These are phyloP conservation scores for Orobanche coerulescens DNA, from an alignment of 257 asterid genomes.

Conservation along the genomic window DNA sequence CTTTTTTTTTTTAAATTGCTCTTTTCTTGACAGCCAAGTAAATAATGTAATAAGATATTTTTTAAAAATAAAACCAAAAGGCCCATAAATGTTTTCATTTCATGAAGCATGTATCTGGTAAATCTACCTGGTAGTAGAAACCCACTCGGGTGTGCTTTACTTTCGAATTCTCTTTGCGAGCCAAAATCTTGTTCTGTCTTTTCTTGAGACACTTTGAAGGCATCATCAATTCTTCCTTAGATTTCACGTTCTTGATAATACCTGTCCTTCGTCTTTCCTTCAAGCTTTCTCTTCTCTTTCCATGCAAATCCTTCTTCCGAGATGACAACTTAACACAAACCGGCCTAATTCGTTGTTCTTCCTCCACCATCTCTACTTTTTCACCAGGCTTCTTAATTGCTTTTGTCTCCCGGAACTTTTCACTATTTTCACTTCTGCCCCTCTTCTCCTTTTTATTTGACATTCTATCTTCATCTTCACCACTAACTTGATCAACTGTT, in stretches of 20 bases:
- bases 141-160: constrained; percentile 19
- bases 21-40: no score
- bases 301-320: constrained; percentile 22
- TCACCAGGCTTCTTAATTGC: constrained; percentile 9
- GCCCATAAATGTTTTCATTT: no score
- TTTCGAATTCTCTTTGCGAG: constrained; percentile 10
- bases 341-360: no score
- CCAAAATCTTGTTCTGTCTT: constrained; percentile 13
- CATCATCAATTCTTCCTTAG: constrained; percentile 9
- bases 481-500: constrained; percentile 2
- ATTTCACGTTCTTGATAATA: background rate
- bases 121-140: background rate
- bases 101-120: constrained; percentile 19
- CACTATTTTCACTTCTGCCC: constrained; percentile 1
- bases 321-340: no score
- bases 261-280: constrained; percentile 31
- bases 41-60: no score
- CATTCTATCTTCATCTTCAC: background rate
- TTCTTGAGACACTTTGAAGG: constrained; percentile 13
- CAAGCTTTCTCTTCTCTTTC: constrained; percentile 12
- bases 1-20: no score
- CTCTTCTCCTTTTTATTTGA: constrained; percentile 2
- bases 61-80: no score
- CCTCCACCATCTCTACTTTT: constrained; percentile 13
- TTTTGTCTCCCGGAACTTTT: constrained; percentile 1